Evolutionary conservation across 169 alveolate genomes (phyloP).

Genomic region (Eimeria tenella): DNA sequence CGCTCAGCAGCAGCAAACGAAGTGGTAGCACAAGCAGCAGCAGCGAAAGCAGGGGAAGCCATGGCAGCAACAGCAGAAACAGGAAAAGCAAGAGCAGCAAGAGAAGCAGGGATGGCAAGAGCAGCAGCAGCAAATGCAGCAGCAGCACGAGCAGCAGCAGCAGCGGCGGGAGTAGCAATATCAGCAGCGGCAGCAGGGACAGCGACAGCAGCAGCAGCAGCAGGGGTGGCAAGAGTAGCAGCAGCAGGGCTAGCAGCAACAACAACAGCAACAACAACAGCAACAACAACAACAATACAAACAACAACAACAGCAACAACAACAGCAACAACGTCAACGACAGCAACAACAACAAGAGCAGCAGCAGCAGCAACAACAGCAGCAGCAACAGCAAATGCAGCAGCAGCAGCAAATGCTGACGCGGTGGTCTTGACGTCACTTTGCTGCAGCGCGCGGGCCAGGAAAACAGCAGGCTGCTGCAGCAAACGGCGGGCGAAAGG

Average conservation of each 20-base stretch:
- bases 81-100: not conserved
- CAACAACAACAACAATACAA: not conserved
- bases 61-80: not conserved
- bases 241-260: not conserved
- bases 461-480: slow-evolving; percentile 48
- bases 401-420: slow-evolving; percentile 46
- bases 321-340: not conserved
- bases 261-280: not conserved
- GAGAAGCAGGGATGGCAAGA: not conserved
- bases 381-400: slow-evolving; percentile 2
- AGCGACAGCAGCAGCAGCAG: not conserved
- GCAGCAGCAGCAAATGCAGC: not conserved
- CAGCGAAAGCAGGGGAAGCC: not conserved
- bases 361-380: not conserved
- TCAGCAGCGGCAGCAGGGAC: not conserved
- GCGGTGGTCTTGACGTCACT: slow-evolving; percentile 54
- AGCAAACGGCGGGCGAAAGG: slow-evolving; percentile 60
- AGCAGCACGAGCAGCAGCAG: not conserved
- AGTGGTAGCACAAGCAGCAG: not conserved
- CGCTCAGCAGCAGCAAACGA: not conserved
- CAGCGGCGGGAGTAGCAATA: not conserved
- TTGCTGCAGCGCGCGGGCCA: slow-evolving; percentile 71
- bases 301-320: not conserved
- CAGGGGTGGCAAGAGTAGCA: not conserved
- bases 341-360: not conserved